A percentile compares a stretch with the other conserved stretches of the same genome.
Conservation (phyloP, 2,329 filamentous ascomycete genomes). For the Sarocladium strictum region DNA sequence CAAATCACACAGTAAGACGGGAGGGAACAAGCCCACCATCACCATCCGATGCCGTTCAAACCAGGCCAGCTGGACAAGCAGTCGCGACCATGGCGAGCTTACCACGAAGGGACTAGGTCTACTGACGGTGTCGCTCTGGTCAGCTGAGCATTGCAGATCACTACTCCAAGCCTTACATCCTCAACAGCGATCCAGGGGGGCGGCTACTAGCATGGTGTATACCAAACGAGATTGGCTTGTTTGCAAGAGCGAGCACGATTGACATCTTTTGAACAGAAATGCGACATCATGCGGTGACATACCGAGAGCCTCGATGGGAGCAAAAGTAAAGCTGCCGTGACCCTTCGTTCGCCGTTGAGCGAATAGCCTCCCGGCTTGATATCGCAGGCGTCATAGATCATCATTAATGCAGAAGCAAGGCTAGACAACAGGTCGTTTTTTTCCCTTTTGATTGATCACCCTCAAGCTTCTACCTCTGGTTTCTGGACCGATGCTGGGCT, state of each 20-base stretch:
- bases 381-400: neutral
- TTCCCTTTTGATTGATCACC: too few species aligned
- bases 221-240: neutral
- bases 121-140: neutral
- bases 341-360: neutral
- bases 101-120: slow-evolving; percentile 1
- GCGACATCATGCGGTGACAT: neutral
- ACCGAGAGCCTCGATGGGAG: neutral
- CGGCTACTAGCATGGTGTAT: neutral
- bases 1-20: too few species aligned
- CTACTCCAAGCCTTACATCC: neutral
- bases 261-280: too few species aligned
- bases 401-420: neutral
- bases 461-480: too few species aligned
- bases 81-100: neutral
- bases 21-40: neutral
- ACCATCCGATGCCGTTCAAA: neutral
- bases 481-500: too few species aligned
- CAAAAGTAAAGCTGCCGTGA: neutral
- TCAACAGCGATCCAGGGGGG: neutral
- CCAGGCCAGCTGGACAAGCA: neutral
- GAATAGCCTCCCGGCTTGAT: neutral
- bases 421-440: neutral
- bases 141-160: slow-evolving; percentile 5
- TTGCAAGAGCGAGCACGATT: too few species aligned